A percentile compares a stretch with the other conserved stretches of the same genome.
These are phyloP conservation scores for Phoenix dactylifera DNA, from an alignment of 176 grass and related monocot species.

Conservation along the genomic window DNA sequence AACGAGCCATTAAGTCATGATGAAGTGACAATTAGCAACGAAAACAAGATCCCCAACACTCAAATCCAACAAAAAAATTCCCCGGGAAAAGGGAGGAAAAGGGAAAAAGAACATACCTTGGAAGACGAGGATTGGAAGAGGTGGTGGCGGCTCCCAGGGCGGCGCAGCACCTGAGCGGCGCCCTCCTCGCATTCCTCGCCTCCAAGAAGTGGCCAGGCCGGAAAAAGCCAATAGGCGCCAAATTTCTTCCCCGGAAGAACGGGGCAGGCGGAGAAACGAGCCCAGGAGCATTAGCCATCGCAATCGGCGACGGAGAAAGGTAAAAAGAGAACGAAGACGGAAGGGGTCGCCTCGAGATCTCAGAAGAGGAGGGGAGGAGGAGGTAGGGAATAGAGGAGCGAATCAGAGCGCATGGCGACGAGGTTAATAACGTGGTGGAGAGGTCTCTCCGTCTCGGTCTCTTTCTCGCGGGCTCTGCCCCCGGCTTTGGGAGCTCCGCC, in stretches of 20 bases:
- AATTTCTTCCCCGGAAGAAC: neutral
- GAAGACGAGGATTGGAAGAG: constrained; percentile 15
- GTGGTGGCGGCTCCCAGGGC: constrained; percentile 7
- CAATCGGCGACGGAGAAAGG: neutral
- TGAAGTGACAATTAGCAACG: too few relatives aligned
- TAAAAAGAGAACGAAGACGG: neutral
- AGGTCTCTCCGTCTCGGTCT: too few relatives aligned
- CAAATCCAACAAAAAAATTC: too few relatives aligned
- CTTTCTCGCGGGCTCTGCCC: too few relatives aligned
- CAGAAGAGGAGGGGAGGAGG: too few relatives aligned
- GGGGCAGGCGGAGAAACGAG: constrained; percentile 6
- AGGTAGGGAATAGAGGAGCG: too few relatives aligned
- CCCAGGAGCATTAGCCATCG: constrained; percentile 14
- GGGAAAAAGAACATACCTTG: constrained; percentile 18
- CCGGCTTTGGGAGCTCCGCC: too few relatives aligned
- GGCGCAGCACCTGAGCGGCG: constrained; percentile 6
- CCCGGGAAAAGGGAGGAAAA: neutral
- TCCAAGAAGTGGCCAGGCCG: constrained; percentile 9
- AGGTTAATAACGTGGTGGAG: too few relatives aligned
- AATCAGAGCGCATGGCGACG: too few relatives aligned
- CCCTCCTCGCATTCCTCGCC: constrained; percentile 8
- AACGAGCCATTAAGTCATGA: too few relatives aligned
- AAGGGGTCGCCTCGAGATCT: too few relatives aligned
- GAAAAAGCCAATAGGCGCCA: constrained; percentile 7
- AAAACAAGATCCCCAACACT: too few relatives aligned